Conservation (phyloP, 192 early-diverging fungal genomes). For the Linnemannia schmuckeri region DNA sequence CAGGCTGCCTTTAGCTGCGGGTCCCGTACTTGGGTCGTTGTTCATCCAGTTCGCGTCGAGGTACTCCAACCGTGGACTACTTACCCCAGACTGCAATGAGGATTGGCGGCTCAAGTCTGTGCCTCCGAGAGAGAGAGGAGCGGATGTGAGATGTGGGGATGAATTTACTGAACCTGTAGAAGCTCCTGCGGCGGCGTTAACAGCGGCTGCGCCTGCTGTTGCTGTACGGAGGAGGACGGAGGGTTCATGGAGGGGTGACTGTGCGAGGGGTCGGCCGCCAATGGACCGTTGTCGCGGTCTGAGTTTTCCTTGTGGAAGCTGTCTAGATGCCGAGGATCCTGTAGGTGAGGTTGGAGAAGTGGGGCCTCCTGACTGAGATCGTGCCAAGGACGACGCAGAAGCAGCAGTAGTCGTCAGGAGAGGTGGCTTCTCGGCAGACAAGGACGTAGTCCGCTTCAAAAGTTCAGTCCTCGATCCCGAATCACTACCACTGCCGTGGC, state of each 20-base stretch:
- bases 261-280: constrained; percentile 31
- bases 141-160: neutral
- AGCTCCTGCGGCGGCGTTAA: neutral
- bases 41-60: constrained; percentile 8
- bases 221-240: constrained; percentile 29
- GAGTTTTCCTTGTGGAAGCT: neutral
- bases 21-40: neutral
- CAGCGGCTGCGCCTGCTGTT: neutral
- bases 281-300: neutral
- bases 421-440: neutral
- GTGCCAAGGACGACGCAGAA: neutral
- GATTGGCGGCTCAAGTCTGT: constrained; percentile 27
- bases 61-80: constrained; percentile 21
- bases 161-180: neutral
- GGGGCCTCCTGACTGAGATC: neutral
- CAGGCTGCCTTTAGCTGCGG: neutral
- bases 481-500: neutral
- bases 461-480: neutral
- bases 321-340: neutral
- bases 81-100: constrained; percentile 11
- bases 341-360: neutral
- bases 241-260: constrained; percentile 31
- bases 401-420: neutral
- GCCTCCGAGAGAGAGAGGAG: neutral
- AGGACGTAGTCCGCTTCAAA: constrained; percentile 9